phyloP scores from a whole-genome alignment of 1,139 yeast genomes.

The Candida sanyaensis region DNA sequence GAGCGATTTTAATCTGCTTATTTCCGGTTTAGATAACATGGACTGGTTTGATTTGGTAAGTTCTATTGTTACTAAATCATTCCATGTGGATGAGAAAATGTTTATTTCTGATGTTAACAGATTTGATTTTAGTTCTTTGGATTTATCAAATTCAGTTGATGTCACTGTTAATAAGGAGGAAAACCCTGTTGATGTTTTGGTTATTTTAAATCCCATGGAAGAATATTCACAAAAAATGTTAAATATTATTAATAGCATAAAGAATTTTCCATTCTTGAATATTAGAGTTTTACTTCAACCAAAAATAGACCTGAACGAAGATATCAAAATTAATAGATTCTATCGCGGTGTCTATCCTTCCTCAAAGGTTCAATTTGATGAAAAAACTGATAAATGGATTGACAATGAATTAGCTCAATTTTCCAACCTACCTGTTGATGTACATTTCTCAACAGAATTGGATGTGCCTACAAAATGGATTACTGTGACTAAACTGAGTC shows the following conservation, averaged over 20 bases:
- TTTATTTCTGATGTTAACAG: conserved; percentile 42
- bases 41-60: conserved; percentile 54
- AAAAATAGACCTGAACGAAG: conserved; percentile 26
- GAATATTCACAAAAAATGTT: conserved; percentile 67
- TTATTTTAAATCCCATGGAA: conserved; percentile 71
- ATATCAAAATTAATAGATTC: conserved; percentile 57
- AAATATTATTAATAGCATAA: conserved; percentile 49
- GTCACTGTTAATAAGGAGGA: conserved; percentile 22
- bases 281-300: conserved; percentile 66
- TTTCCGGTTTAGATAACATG: conserved; percentile 11
- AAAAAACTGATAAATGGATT: conserved; percentile 29
- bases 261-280: conserved; percentile 45
- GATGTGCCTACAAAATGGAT: conserved; percentile 73
- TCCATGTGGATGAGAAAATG: conserved; percentile 39
- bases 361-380: conserved; percentile 40
- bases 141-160: conserved; percentile 31
- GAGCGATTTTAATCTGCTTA: conserved; percentile 21
- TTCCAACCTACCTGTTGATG: conserved; percentile 45
- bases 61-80: conserved; percentile 47
- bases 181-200: conserved; percentile 49
- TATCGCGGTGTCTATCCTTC: conserved; percentile 50
- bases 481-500: conserved; percentile 45
- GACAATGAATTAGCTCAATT: conserved; percentile 14
- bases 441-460: conserved; percentile 56
- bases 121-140: conserved; percentile 42